phyloP scores from a whole-genome alignment of 352 stramenopile genomes.

The Aphanomyces cochlioides region DNA sequence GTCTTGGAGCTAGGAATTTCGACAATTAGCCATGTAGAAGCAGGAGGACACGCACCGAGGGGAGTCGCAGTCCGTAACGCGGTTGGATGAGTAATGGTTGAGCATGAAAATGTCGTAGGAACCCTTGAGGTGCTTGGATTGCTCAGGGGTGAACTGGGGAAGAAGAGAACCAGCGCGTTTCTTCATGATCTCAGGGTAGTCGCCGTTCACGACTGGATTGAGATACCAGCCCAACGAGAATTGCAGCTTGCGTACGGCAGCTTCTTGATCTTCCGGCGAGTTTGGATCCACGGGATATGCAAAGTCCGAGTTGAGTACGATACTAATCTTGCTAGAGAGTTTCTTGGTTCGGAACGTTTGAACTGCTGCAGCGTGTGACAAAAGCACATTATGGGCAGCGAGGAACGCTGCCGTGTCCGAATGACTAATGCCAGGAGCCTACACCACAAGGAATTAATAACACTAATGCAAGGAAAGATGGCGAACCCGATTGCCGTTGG shows the following conservation, averaged over 20 bases:
- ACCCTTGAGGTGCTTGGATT: conserved; percentile 67
- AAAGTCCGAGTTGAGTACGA: conserved; percentile 87
- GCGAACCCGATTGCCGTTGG: conserved; percentile 46
- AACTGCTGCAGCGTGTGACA: conserved; percentile 86
- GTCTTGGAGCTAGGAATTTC: conserved; percentile 34
- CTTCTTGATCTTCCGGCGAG: conserved; percentile 43
- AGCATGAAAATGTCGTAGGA: conserved; percentile 93
- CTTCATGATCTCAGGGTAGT: conserved; percentile 91
- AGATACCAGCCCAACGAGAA: conserved; percentile 91
- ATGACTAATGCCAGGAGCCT: conserved; percentile 36
- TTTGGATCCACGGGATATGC: conserved; percentile 68
- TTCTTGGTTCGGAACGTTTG: conserved; percentile 82
- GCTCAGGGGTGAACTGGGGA: conserved; percentile 76
- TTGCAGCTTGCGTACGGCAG: conserved; percentile 79
- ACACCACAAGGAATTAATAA: not conserved
- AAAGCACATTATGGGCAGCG: conserved; percentile 86
- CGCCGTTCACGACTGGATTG: conserved; percentile 83
- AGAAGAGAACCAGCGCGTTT: conserved; percentile 67
- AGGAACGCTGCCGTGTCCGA: conserved; percentile 49
- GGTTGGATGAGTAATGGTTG: conserved; percentile 90
- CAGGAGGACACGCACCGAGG: conserved; percentile 2
- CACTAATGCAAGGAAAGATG: not conserved
- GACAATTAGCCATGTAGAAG: not conserved
- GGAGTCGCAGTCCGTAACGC: conserved; percentile 50
- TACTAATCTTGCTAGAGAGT: conserved; percentile 80